Evolutionary conservation across 495 filamentous ascomycete species (phyloP).

Genomic region (Astrocystis sublimbata): DNA sequence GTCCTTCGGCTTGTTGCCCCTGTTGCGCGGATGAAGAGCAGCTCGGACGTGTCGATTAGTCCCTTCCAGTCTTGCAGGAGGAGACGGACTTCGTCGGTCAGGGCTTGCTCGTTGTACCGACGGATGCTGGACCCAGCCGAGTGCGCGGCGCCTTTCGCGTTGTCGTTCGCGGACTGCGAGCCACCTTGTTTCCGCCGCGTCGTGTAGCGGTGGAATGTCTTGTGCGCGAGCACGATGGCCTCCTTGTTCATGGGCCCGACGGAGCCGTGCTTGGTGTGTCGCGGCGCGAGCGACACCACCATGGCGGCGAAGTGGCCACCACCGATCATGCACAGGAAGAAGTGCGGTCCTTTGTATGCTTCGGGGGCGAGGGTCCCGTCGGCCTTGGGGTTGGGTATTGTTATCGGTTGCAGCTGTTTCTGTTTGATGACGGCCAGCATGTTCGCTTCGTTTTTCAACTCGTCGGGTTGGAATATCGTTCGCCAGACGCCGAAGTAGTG

Average conservation of each 20-base stretch:
- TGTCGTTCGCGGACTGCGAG: constrained; percentile 88
- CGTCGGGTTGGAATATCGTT: constrained; percentile 71
- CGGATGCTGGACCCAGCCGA: constrained; percentile 88
- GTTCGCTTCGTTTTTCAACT: constrained; percentile 62
- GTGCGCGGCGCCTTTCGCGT: constrained; percentile 86
- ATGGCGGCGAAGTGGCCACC: constrained; percentile 97
- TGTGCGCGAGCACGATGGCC: constrained; percentile 85
- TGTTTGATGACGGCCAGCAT: constrained; percentile 66
- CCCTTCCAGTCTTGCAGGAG: constrained; percentile 79
- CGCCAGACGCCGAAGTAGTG: constrained; percentile 83
- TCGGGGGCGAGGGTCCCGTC: constrained; percentile 52
- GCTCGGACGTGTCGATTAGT: constrained; percentile 77
- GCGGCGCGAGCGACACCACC: constrained; percentile 85
- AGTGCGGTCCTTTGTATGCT: constrained; percentile 66
- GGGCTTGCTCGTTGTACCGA: constrained; percentile 88
- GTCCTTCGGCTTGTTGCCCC: constrained; percentile 81
- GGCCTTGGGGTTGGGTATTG: constrained; percentile 48
- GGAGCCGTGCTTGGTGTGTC: constrained; percentile 63
- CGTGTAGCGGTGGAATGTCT: constrained; percentile 97
- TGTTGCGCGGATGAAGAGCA: constrained; percentile 87
- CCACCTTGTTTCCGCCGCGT: constrained; percentile 95
- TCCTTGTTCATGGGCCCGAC: constrained; percentile 71
- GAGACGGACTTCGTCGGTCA: constrained; percentile 78
- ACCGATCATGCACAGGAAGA: constrained; percentile 98
- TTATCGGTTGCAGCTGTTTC: constrained; percentile 73